Base-by-base conservation (phyloP, 345 rosid genomes). In the Litchi chinensis region DNA sequence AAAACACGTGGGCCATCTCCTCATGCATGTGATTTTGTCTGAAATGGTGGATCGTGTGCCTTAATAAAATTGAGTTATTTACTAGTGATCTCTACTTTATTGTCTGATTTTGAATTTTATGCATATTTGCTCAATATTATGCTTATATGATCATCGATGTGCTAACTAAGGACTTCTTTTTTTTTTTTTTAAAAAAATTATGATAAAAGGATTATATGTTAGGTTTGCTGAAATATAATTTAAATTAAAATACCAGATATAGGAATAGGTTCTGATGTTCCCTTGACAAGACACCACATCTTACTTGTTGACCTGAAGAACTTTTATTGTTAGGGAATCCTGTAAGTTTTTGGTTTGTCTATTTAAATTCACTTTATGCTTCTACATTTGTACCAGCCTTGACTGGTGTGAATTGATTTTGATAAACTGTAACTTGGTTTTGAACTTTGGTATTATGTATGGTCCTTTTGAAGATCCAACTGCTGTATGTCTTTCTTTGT, bases 401-500 rank as follows among this genome's bases (percentile, higher is more conserved):
- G 0, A 52, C 39, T 52, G 0, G 48, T 74, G 68, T 37, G 40
- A 72, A 56, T 56, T 56, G 60, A 5, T 72, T 16, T 15, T 32
- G 75, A 73, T 37, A 52, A 24, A 32, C 68, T 28, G 37, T 41
- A 65, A 22, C 39, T 80, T 62, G 32, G 46, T 41, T 56, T 65
- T 59, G 37, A 76, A 71, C 50, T 28, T 26, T 46, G 46, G 68
- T 54, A 64, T 52, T 40, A 21, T 10, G 19, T 32, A 66, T 48
- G 37, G 37, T 52, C 26, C 37, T 63, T 57, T 21, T 21, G 28
- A 75, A 40, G 46, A 77, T 13, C 77, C 83, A 40, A 83, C 68
- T 24, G 44, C 32, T 6, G 37, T 18, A 3, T 69, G 62, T 65
- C 65, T 59, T 77, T 79, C 16, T 77, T 82, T 69, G 73, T 76